Conservation (phyloP, 2,329 filamentous ascomycete species). For the Rhynchosporium graminicola region DNA sequence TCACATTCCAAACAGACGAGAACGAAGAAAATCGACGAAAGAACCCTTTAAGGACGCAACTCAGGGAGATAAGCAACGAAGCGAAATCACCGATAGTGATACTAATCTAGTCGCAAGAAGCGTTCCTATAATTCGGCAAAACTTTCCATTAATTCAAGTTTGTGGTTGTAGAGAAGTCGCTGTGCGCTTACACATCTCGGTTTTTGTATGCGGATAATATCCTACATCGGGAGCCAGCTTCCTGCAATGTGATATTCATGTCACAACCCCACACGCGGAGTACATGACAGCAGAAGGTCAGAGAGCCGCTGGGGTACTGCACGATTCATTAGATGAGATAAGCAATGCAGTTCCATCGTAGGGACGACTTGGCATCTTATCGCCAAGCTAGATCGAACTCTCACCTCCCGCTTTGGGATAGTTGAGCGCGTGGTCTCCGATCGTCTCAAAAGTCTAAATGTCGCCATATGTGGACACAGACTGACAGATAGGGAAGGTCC, state of each 20-base stretch:
- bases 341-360: neutral
- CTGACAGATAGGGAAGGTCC: slow-evolving; percentile 8
- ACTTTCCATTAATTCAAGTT: too few species aligned
- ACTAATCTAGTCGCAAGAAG: too few species aligned
- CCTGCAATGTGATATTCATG: neutral
- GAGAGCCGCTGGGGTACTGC: neutral
- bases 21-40: too few species aligned
- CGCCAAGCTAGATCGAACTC: slow-evolving; percentile 6
- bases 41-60: too few species aligned
- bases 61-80: too few species aligned
- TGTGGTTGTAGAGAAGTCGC: too few species aligned
- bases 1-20: too few species aligned
- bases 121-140: too few species aligned
- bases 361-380: slow-evolving; percentile 2
- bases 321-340: slow-evolving; percentile 6
- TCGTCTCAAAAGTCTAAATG: neutral
- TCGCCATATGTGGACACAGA: neutral
- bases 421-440: slow-evolving; percentile 5
- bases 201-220: too few species aligned
- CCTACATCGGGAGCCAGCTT: neutral
- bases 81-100: too few species aligned
- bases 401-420: slow-evolving; percentile 12
- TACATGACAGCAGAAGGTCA: neutral
- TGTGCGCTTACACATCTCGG: too few species aligned
- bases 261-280: neutral